Percentiles rank a stretch among this genome's conserved stretches.
Conservation (phyloP, 345 rosid species). For the Gossypium raimondii region DNA sequence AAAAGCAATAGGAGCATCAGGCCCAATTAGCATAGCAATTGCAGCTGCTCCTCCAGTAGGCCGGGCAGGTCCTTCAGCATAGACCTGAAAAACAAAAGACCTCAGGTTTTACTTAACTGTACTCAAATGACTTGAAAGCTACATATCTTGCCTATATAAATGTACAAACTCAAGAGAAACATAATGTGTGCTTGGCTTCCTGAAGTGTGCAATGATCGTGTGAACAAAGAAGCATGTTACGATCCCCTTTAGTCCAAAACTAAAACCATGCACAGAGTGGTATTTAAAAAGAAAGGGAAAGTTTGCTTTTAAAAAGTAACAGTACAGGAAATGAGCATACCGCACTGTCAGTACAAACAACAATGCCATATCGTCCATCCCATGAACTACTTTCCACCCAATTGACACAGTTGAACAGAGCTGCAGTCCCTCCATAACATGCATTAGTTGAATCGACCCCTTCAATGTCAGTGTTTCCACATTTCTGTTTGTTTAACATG, state of each 20-base stretch:
- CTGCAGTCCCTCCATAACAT: slow-evolving; percentile 99
- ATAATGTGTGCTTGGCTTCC: background rate
- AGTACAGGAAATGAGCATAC: slow-evolving; percentile 42
- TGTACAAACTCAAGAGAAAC: background rate
- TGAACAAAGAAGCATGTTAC: background rate
- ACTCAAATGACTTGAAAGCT: slow-evolving; percentile 5
- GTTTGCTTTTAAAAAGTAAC: background rate
- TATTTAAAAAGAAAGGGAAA: background rate
- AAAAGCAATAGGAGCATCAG: slow-evolving; percentile 87
- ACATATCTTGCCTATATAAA: background rate
- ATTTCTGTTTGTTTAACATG: slow-evolving; percentile 51
- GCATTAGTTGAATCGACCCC: slow-evolving; percentile 99
- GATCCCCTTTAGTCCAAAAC: background rate
- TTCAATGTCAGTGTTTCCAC: slow-evolving; percentile 94
- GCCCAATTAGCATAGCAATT: slow-evolving; percentile 86
- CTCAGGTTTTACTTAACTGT: background rate
- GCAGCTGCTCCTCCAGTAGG: slow-evolving; percentile 99
- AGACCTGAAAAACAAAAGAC: slow-evolving; percentile 58
- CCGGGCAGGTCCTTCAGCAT: slow-evolving; percentile 99
- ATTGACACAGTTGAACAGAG: slow-evolving; percentile 91
- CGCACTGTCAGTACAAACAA: slow-evolving; percentile 97
- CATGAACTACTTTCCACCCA: slow-evolving; percentile 99
- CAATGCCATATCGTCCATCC: slow-evolving; percentile 99
- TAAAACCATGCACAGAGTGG: background rate
- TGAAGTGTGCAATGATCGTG: background rate